phyloP scores from a whole-genome alignment of 2,329 filamentous ascomycete genomes.

The Didymella exigua region DNA sequence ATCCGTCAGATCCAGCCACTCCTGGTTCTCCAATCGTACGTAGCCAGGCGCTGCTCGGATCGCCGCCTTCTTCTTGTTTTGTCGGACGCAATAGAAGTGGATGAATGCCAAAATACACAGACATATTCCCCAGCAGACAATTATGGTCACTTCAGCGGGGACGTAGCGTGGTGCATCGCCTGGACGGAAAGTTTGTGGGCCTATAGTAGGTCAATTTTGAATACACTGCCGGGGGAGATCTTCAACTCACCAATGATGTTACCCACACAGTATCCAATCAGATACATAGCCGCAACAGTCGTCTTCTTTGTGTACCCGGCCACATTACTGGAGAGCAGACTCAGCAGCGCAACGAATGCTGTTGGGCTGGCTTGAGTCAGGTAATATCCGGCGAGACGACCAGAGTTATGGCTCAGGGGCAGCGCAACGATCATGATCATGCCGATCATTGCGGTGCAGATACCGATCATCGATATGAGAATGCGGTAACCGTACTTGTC shows the following conservation, averaged over 20 bases:
- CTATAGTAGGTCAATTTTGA: slow-evolving; percentile 39
- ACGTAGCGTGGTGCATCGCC: slow-evolving; percentile 58
- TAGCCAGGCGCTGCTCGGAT: slow-evolving; percentile 62
- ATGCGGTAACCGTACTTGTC: slow-evolving; percentile 63
- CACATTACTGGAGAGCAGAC: slow-evolving; percentile 67
- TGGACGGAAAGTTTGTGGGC: slow-evolving; percentile 46
- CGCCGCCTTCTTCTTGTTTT: slow-evolving; percentile 65
- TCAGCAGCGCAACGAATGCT: slow-evolving; percentile 67
- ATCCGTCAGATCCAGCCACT: slow-evolving; percentile 71
- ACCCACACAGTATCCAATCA: slow-evolving; percentile 51
- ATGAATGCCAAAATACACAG: slow-evolving; percentile 65
- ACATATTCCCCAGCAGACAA: slow-evolving; percentile 63
- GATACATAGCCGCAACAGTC: slow-evolving; percentile 59
- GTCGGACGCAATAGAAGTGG: slow-evolving; percentile 63
- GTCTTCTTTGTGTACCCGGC: slow-evolving; percentile 66
- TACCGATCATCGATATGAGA: slow-evolving; percentile 59
- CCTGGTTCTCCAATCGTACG: slow-evolving; percentile 67
- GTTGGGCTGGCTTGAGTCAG: slow-evolving; percentile 65
- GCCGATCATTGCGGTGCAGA: slow-evolving; percentile 62
- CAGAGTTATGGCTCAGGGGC: slow-evolving; percentile 62
- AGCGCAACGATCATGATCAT: slow-evolving; percentile 69
- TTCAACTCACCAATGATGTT: slow-evolving; percentile 44
- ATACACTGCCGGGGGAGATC: background rate
- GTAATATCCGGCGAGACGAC: slow-evolving; percentile 69
- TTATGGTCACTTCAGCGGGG: slow-evolving; percentile 67